Base-by-base conservation (phyloP, 768 basidiomycete genomes). In the Tubosaeta sp. region DNA sequence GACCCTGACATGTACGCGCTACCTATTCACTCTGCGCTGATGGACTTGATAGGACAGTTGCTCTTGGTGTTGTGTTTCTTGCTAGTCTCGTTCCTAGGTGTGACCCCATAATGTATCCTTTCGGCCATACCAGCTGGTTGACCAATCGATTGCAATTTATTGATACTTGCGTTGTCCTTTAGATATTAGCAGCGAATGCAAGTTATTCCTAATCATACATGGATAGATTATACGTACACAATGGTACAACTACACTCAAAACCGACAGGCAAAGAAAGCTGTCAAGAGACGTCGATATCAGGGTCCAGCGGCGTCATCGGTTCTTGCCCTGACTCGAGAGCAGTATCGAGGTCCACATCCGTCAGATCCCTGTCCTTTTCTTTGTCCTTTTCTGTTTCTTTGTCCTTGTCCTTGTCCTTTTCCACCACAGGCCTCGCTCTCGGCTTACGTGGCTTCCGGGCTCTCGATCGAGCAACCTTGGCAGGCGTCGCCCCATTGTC, bases 1-100 rank as follows among this genome's bases (percentile, higher is more conserved):
- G 94, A 97, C 65, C 94, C 94, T 6, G 94, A 97, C 65, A 84
- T 88, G 70, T 94, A 95, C 65, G 92, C 92, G 2, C 71, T 97
- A n/a, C 94, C 94, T 8, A 80, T 95, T 24, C 93, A 95, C 57
- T 92, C 90, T 11, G 90, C 93, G 1, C 63, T 91, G 38, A 86
- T 94, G 76, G 91, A 94, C 65, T 80, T 95, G 46, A 69, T 88
- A 29, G 90, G 91, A 14, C 88, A 94, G 64, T 64, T 87, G 19
- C 72, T 95, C 8, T 79, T 97, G 9, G 90, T 91, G 2, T 59
- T 79, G 1, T 87, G 86, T 64, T 90, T 87, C 58, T 78, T 83
- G 65, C 69, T 90, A 25, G 84, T 85, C 3, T 77, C 80, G 2
- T 59, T 59, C 13, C 34, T 77, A 3, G 78, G 78, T 24, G 46